Conservation (phyloP, 1,284 basidiomycete species). For the Wallemia hederae region DNA sequence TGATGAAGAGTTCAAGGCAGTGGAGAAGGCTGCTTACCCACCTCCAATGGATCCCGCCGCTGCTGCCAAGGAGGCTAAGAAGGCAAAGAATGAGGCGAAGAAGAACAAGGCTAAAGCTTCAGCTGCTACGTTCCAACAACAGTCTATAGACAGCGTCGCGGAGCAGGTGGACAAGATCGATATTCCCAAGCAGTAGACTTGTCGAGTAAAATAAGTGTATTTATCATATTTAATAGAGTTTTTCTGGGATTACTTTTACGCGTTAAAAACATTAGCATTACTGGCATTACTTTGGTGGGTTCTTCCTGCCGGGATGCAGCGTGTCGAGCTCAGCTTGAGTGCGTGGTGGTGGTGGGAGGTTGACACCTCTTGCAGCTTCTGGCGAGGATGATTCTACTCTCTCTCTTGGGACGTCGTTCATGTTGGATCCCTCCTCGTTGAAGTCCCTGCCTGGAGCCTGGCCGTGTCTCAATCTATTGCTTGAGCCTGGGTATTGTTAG, state of each 20-base stretch:
- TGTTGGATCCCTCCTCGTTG: neutral
- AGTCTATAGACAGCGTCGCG: neutral
- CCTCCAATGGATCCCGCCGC: conserved; percentile 24
- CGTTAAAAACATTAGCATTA: neutral
- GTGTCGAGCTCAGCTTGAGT: neutral
- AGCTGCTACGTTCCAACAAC: neutral
- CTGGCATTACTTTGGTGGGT: neutral
- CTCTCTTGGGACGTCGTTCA: neutral
- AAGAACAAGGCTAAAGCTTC: conserved; percentile 2
- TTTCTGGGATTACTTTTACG: neutral
- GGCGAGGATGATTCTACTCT: neutral
- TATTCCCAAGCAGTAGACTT: neutral
- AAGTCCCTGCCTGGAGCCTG: neutral
- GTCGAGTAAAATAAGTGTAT: neutral
- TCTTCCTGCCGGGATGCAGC: neutral
- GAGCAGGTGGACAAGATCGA: neutral
- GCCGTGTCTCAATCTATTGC: neutral
- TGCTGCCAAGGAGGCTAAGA: conserved; percentile 12
- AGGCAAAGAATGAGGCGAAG: conserved; percentile 23
- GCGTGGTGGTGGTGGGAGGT: neutral
- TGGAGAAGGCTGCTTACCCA: conserved; percentile 60
- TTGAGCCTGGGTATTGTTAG: neutral
- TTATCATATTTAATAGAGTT: neutral
- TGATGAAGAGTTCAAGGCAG: conserved; percentile 50
- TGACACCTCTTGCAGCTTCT: neutral